Percentiles rank a stretch among this genome's conserved stretches.
Conservation (phyloP, 1,284 basidiomycete species). For the Trametes versicolor region DNA sequence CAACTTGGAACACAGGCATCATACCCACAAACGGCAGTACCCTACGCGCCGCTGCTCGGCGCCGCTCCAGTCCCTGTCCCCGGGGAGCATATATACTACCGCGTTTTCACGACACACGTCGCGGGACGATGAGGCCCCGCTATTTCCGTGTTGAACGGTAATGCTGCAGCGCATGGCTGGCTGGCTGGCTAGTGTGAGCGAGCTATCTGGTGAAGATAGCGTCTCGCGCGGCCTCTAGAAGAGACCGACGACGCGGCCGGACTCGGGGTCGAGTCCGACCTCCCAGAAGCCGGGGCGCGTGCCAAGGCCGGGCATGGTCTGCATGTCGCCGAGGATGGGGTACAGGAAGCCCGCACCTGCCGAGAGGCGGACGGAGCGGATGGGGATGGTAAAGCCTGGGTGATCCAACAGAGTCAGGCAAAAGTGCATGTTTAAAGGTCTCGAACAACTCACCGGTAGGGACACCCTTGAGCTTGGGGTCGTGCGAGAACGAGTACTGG, state of each 20-base stretch:
- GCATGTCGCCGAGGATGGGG: constrained; percentile 94
- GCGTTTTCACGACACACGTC: constrained; percentile 24
- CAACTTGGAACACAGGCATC: background rate
- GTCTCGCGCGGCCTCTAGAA: constrained; percentile 58
- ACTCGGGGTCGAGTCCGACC: constrained; percentile 80
- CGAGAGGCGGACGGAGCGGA: constrained; percentile 88
- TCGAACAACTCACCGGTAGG: constrained; percentile 61
- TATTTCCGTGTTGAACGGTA: constrained; percentile 54
- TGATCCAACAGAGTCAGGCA: constrained; percentile 5
- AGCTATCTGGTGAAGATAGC: constrained; percentile 46
- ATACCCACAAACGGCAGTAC: constrained; percentile 2
- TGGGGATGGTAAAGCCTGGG: constrained; percentile 90
- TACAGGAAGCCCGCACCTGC: constrained; percentile 98
- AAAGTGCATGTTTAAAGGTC: background rate
- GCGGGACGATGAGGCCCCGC: constrained; percentile 37
- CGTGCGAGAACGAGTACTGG: constrained; percentile 95
- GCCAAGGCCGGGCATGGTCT: constrained; percentile 97
- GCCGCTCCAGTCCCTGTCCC: constrained; percentile 18
- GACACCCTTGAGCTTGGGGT: constrained; percentile 91
- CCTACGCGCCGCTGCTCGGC: constrained; percentile 23
- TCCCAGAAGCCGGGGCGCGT: constrained; percentile 96
- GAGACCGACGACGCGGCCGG: constrained; percentile 77
- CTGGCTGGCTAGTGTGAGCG: constrained; percentile 31
- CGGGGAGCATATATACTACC: constrained; percentile 22
- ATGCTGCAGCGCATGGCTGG: constrained; percentile 41